Evolutionary conservation across 495 filamentous ascomycete genomes (phyloP).

Genomic region (Neurospora terricola): DNA sequence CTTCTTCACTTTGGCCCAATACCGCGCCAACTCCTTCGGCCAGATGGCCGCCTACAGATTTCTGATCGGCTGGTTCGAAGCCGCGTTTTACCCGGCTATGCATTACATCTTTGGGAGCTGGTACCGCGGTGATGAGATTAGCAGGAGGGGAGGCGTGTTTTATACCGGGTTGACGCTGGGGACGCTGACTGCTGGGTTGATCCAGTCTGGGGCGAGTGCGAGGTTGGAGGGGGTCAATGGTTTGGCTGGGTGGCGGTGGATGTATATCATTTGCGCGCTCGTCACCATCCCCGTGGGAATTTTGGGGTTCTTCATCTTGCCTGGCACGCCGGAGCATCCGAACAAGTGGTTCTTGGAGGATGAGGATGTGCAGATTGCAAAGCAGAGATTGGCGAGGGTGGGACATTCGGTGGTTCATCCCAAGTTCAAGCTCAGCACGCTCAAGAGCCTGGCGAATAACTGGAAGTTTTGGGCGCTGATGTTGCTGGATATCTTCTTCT

Average conservation of each 20-base stretch:
- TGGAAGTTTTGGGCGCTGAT: slow-evolving; percentile 31
- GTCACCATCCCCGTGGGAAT: slow-evolving; percentile 42
- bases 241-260: slow-evolving; percentile 41
- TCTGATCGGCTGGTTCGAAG: slow-evolving; percentile 20
- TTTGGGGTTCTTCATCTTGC: slow-evolving; percentile 32
- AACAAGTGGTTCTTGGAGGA: slow-evolving; percentile 31
- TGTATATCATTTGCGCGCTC: slow-evolving; percentile 42
- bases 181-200: slow-evolving; percentile 39
- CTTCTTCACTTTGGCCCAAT: slow-evolving; percentile 38
- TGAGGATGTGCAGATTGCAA: slow-evolving; percentile 28
- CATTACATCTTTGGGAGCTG: slow-evolving; percentile 19
- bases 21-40: slow-evolving; percentile 20
- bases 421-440: slow-evolving; percentile 15
- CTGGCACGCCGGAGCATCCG: slow-evolving; percentile 34
- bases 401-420: slow-evolving; percentile 20
- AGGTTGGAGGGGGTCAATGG: slow-evolving; percentile 37
- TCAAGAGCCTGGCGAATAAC: slow-evolving; percentile 22
- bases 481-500: slow-evolving; percentile 39
- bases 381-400: slow-evolving; percentile 24
- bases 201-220: slow-evolving; percentile 32
- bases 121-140: slow-evolving; percentile 23
- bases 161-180: slow-evolving; percentile 40
- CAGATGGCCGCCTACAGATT: slow-evolving; percentile 21
- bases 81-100: slow-evolving; percentile 17
- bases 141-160: slow-evolving; percentile 38